These are phyloP conservation scores for Castanea crenata DNA, from an alignment of 306 rosid genomes.

Conservation along the genomic window DNA sequence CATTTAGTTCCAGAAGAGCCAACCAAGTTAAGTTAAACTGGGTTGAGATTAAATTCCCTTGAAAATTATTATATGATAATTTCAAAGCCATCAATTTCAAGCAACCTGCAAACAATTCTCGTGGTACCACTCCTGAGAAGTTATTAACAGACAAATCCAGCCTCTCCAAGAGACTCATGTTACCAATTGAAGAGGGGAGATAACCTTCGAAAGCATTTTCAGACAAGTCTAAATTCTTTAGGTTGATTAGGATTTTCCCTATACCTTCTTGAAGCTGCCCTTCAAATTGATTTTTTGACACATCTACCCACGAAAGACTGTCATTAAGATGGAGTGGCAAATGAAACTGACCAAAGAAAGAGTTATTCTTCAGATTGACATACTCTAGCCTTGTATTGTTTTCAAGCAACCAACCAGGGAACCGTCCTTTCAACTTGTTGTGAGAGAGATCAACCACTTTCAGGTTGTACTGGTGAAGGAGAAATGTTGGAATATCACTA, in stretches of 20 bases:
- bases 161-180: not conserved
- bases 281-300: not conserved
- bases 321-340: not conserved
- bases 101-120: not conserved
- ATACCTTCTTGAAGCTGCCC: not conserved
- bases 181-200: not conserved
- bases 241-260: not conserved
- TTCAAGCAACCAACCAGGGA: not conserved
- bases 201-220: slow-evolving; percentile 1
- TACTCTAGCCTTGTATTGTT: not conserved
- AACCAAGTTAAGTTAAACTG: not conserved
- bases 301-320: not conserved
- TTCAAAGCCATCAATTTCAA: accelerated
- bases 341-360: not conserved
- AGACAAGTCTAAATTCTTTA: not conserved
- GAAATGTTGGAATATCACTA: not conserved
- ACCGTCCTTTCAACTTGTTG: slow-evolving; percentile 1
- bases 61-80: not conserved
- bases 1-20: not conserved
- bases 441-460: not conserved
- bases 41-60: not conserved
- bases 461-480: not conserved
- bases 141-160: not conserved
- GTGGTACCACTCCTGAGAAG: not conserved
- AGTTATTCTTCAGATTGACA: not conserved